phyloP scores from a whole-genome alignment of 2,329 filamentous ascomycete species.

The Emericellopsis cladophorae region DNA sequence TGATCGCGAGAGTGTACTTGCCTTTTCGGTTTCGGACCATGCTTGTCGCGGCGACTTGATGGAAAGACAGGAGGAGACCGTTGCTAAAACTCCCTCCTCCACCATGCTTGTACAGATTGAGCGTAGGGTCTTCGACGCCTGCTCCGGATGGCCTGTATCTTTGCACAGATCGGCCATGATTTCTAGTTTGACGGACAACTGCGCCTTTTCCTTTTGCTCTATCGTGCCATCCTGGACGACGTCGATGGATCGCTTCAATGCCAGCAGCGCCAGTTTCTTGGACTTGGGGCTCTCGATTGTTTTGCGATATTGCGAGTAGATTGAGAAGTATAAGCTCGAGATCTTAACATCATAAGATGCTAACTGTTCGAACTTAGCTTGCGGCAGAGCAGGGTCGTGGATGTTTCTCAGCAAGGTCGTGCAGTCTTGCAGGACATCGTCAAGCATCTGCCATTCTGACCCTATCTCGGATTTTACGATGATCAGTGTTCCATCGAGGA shows the following conservation, averaged over 20 bases:
- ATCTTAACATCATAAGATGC: slow-evolving; percentile 49
- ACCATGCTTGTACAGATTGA: slow-evolving; percentile 51
- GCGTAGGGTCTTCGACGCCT: slow-evolving; percentile 44
- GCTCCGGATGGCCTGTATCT: slow-evolving; percentile 35
- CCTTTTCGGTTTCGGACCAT: slow-evolving; percentile 38
- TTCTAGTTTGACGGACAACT: slow-evolving; percentile 53
- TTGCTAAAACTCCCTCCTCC: slow-evolving; percentile 40
- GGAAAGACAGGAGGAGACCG: slow-evolving; percentile 35
- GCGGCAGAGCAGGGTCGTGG: slow-evolving; percentile 21
- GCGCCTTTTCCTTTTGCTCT: slow-evolving; percentile 44
- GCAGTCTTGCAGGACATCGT: slow-evolving; percentile 45
- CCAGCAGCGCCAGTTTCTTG: slow-evolving; percentile 33
- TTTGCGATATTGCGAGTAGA: slow-evolving; percentile 39
- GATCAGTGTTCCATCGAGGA: slow-evolving; percentile 48
- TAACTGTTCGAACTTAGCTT: slow-evolving; percentile 16
- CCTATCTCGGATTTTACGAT: slow-evolving; percentile 39
- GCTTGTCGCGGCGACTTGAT: slow-evolving; percentile 35
- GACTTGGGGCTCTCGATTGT: slow-evolving; percentile 21
- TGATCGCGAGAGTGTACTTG: slow-evolving; percentile 42
- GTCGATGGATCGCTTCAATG: slow-evolving; percentile 52
- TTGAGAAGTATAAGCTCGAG: slow-evolving; percentile 60
- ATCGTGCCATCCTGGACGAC: slow-evolving; percentile 40
- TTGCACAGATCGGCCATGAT: slow-evolving; percentile 50
- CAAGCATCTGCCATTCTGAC: slow-evolving; percentile 28
- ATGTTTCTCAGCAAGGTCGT: slow-evolving; percentile 39